A percentile compares a stretch with the other conserved stretches of the same genome.
These are phyloP conservation scores for Trichoderma asperellum DNA, from an alignment of 2,329 filamentous ascomycete genomes.

Conservation along the genomic window DNA sequence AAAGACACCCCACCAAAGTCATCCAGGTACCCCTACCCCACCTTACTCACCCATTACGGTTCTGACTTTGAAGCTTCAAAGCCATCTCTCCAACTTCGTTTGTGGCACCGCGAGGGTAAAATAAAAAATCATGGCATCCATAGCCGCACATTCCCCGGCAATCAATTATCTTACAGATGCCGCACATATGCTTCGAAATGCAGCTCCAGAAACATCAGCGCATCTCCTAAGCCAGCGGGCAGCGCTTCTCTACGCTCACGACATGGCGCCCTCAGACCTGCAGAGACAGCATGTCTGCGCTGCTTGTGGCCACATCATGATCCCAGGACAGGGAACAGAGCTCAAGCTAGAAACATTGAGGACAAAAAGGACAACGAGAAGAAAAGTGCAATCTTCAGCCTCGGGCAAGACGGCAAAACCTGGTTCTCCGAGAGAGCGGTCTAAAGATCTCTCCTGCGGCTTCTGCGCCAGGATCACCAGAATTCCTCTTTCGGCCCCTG, in stretches of 20 bases:
- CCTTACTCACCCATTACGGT: conserved; percentile 11
- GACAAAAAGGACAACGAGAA: neutral
- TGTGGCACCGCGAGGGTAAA: neutral
- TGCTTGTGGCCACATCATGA: conserved; percentile 64
- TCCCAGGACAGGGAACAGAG: conserved; percentile 52
- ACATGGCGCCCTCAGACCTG: conserved; percentile 49
- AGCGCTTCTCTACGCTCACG: conserved; percentile 53
- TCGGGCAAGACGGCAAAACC: neutral
- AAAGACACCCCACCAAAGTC: conserved; percentile 10
- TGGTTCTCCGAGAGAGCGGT: conserved; percentile 26
- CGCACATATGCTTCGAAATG: conserved; percentile 58
- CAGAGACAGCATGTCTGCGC: conserved; percentile 60
- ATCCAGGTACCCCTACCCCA: conserved; percentile 14
- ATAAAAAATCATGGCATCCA: neutral
- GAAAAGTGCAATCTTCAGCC: neutral
- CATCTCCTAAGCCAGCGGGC: conserved; percentile 61
- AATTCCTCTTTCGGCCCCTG: conserved; percentile 47
- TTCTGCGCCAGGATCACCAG: conserved; percentile 51
- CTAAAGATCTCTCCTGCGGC: conserved; percentile 46
- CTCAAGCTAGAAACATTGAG: conserved; percentile 45
- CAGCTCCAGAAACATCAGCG: conserved; percentile 61
- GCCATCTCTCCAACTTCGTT: neutral
- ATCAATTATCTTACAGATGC: conserved; percentile 60
- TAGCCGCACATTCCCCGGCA: conserved; percentile 33
- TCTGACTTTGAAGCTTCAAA: conserved; percentile 22